Evolutionary conservation across 495 filamentous ascomycete genomes (phyloP).

Genomic region (Xylaria grammica): DNA sequence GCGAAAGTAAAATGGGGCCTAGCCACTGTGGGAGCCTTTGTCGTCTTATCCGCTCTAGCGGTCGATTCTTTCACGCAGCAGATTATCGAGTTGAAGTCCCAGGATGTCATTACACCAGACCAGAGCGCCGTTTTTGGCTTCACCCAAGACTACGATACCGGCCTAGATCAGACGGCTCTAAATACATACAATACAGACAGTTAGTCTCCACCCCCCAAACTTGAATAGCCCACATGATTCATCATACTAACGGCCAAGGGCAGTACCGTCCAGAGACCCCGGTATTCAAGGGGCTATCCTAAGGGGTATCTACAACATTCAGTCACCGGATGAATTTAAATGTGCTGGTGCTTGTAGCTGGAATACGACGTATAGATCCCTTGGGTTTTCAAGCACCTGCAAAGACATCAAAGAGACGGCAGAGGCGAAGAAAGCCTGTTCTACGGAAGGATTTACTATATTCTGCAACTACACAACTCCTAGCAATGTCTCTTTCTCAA

Average conservation of each 20-base stretch:
- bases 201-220: neutral
- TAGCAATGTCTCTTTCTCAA: neutral
- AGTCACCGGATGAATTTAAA: neutral
- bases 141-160: neutral
- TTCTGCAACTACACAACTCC: constrained; percentile 9
- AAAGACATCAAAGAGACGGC: neutral
- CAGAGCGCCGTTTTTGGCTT: neutral
- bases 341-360: constrained; percentile 4
- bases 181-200: neutral
- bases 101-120: neutral
- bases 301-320: neutral
- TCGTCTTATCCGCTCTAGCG: neutral
- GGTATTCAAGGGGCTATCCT: constrained; percentile 8
- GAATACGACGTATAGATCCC: neutral
- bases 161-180: neutral
- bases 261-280: neutral
- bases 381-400: constrained; percentile 9
- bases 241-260: neutral
- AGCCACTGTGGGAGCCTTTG: neutral
- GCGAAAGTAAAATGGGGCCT: neutral
- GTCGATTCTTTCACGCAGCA: constrained; percentile 7
- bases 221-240: no score
- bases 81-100: neutral
- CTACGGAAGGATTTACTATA: neutral
- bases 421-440: neutral